phyloP scores from a whole-genome alignment of 2,329 filamentous ascomycete species.

The Acrocalymma vagum region DNA sequence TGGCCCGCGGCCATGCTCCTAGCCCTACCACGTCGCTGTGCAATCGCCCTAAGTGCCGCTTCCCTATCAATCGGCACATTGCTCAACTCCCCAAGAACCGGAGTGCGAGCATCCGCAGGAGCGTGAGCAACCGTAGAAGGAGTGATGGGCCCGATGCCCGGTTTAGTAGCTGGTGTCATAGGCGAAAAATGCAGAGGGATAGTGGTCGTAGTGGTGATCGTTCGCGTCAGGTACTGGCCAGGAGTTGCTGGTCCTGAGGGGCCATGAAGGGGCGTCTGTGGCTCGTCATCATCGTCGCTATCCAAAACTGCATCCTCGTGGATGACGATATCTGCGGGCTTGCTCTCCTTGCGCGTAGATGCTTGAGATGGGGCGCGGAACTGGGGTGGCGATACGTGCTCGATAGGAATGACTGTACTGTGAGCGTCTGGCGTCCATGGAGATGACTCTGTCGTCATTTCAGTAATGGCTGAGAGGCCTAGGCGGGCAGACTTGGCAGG shows the following conservation, averaged over 20 bases:
- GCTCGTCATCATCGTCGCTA: slow-evolving; percentile 38
- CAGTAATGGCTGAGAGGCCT: slow-evolving; percentile 22
- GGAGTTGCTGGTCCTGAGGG: slow-evolving; percentile 39
- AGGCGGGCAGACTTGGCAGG: slow-evolving; percentile 23
- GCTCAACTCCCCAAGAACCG: slow-evolving; percentile 44
- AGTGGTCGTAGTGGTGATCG: slow-evolving; percentile 58
- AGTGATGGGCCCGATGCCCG: slow-evolving; percentile 33
- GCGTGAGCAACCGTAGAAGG: slow-evolving; percentile 47
- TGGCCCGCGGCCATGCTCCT: slow-evolving; percentile 72
- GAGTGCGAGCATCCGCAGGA: slow-evolving; percentile 36
- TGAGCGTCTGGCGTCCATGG: slow-evolving; percentile 32
- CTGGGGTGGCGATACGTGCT: slow-evolving; percentile 16
- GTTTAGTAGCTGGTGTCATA: slow-evolving; percentile 42
- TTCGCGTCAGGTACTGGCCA: slow-evolving; percentile 44
- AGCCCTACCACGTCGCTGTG: slow-evolving; percentile 75
- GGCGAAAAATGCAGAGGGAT: slow-evolving; percentile 58
- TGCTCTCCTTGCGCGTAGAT: slow-evolving; percentile 20
- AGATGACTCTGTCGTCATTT: slow-evolving; percentile 26
- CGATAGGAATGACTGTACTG: slow-evolving; percentile 22
- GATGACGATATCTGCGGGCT: slow-evolving; percentile 29
- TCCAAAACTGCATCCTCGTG: slow-evolving; percentile 44
- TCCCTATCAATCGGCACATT: slow-evolving; percentile 64
- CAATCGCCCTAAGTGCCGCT: slow-evolving; percentile 78
- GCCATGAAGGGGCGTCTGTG: slow-evolving; percentile 27
- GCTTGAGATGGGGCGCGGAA: slow-evolving; percentile 10